Evolutionary conservation across 176 grass and related monocot species (phyloP).

Genomic region (Ensete glaucum): DNA sequence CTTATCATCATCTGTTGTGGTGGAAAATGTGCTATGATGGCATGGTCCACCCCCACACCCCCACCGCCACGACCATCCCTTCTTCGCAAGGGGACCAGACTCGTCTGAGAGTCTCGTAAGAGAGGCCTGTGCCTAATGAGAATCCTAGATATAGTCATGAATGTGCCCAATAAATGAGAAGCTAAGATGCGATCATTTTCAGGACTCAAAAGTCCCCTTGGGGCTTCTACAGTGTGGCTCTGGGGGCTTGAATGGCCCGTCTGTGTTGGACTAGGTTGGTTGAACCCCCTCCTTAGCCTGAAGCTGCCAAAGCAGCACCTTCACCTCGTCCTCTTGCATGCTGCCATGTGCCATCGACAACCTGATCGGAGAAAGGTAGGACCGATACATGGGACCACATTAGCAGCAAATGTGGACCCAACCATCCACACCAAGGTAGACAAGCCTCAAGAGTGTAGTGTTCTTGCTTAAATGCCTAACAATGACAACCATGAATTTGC

Average conservation of each 20-base stretch:
- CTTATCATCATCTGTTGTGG: neutral
- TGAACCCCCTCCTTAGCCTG: neutral
- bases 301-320: neutral
- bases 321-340: neutral
- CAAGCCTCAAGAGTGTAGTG: neutral
- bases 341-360: neutral
- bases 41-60: neutral
- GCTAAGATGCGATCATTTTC: neutral
- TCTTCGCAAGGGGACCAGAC: neutral
- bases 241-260: neutral
- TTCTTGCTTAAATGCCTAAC: slow-evolving; percentile 12
- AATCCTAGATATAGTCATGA: neutral
- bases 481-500: slow-evolving; percentile 1
- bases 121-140: neutral
- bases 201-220: too few relatives aligned
- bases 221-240: too few relatives aligned
- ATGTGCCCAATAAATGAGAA: neutral
- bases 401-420: neutral
- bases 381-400: neutral
- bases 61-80: neutral
- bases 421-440: neutral
- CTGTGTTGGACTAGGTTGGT: neutral
- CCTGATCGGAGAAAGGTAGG: neutral
- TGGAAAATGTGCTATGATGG: neutral
- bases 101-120: neutral